Evolutionary conservation across 164 flowering plant genomes (phyloP), one percentile per base, ranked within the genome.

Genomic region (Nymphaea colorata): DNA sequence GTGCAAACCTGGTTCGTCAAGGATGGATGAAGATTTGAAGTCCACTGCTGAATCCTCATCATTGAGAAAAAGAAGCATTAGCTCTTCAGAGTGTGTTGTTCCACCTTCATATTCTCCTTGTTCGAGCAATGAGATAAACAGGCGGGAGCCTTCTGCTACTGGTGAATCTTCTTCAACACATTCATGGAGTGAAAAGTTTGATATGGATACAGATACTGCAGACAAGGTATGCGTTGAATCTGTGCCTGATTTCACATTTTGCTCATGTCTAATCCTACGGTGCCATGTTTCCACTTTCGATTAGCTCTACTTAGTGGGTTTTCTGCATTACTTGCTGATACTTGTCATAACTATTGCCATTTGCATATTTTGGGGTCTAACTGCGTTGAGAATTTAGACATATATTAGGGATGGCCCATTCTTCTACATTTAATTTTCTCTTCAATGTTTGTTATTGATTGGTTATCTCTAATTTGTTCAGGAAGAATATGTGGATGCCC

Each of bases 31-130:
- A 44, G 98, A 90, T 67, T 73, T 82, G 65, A 70, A 81, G 77
- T 93, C 98, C 4, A 93, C 98, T 15, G 98, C 96, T 41, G 94
- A 86, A 72, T 93, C 96, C 74, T 84, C 90, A 62, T 75, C 86
- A 0, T 57, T 75, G 57, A 90, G 86, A 79, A 89, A 77, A 66
- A 82, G 72, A 68, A 67, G 70, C 41, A 79, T 78, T 11, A 82
- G 85, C 66, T 67, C 60, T 25, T 69, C 18, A 61, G 76, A 84
- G 0, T 83, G 80, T 74, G 77, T 78, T 68, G 88, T 84, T 67
- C 87, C 88, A 6, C 81, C 76, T 16, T 64, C 76, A 15, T 77
- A 62, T 67, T 80, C 89, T 41, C 75, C 79, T 5, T 67, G 74
- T 44, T 83, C 85, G 42, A 68, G 57, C 4, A 8, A 5, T 51